phyloP scores from a whole-genome alignment of 2,329 filamentous ascomycete genomes.

The Penicillium sclerotiorum region DNA sequence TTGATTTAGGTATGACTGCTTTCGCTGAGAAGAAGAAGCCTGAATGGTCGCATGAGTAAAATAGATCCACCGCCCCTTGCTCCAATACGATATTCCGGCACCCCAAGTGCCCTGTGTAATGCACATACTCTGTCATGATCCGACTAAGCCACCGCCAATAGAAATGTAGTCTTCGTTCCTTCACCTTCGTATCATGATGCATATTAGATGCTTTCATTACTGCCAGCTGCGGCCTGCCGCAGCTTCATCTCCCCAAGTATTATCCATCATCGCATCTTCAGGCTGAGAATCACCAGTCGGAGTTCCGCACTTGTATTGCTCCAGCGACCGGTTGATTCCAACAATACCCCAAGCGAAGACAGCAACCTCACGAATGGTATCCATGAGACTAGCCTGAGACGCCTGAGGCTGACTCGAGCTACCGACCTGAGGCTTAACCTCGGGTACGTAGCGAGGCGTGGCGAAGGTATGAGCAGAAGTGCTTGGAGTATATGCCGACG shows the following conservation, averaged over 20 bases:
- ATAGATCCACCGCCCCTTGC: no score
- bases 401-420: conserved; percentile 54
- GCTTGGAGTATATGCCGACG: conserved; percentile 2
- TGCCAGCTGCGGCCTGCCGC: conserved; percentile 9
- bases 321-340: conserved; percentile 69
- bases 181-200: no score
- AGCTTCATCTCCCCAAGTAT: conserved; percentile 8
- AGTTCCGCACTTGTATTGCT: conserved; percentile 63
- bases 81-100: neutral
- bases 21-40: conserved; percentile 95
- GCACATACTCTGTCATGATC: neutral
- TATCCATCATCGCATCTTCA: conserved; percentile 10
- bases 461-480: conserved; percentile 2
- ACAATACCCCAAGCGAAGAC: conserved; percentile 69
- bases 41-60: conserved; percentile 80
- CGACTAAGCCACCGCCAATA: no score
- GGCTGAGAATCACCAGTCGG: conserved; percentile 57
- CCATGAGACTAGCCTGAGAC: conserved; percentile 71
- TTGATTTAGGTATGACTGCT: conserved; percentile 70
- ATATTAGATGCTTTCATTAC: no score
- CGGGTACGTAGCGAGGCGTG: conserved; percentile 18
- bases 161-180: no score
- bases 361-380: conserved; percentile 78
- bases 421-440: conserved; percentile 49
- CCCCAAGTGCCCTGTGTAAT: neutral